phyloP scores from a whole-genome alignment of 148 eudicot genomes.

The Cornus suecica region DNA sequence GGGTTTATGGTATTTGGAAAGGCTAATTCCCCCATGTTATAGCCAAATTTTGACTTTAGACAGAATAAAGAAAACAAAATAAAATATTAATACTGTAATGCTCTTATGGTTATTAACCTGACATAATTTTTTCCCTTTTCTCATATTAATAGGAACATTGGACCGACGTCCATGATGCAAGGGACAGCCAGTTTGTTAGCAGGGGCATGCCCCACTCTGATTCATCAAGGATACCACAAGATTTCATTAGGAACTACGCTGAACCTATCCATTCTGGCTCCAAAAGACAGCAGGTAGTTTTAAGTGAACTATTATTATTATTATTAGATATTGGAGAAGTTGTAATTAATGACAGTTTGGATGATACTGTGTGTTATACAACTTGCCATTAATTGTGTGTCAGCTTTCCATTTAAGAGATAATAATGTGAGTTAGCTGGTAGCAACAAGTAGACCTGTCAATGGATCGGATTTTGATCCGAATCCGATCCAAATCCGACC shows the following conservation, averaged over 20 bases:
- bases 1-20: too few relatives aligned
- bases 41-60: background rate
- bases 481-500: too few relatives aligned
- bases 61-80: background rate
- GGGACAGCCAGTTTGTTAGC: conserved; percentile 44
- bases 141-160: conserved; percentile 50
- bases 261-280: conserved; percentile 52
- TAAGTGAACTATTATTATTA: background rate
- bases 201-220: conserved; percentile 46
- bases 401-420: background rate
- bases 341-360: too few relatives aligned
- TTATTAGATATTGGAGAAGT: background rate
- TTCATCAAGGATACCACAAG: conserved; percentile 55
- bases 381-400: background rate
- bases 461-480: too few relatives aligned
- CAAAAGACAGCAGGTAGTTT: conserved; percentile 58
- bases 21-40: background rate
- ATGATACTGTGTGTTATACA: too few relatives aligned
- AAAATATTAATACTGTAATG: background rate
- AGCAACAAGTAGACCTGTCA: too few relatives aligned
- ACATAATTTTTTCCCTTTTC: background rate
- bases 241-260: conserved; percentile 32
- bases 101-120: background rate
- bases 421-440: background rate
- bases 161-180: conserved; percentile 52